Conservation (phyloP, 768 basidiomycete species). For the Roridomyces roridus region DNA sequence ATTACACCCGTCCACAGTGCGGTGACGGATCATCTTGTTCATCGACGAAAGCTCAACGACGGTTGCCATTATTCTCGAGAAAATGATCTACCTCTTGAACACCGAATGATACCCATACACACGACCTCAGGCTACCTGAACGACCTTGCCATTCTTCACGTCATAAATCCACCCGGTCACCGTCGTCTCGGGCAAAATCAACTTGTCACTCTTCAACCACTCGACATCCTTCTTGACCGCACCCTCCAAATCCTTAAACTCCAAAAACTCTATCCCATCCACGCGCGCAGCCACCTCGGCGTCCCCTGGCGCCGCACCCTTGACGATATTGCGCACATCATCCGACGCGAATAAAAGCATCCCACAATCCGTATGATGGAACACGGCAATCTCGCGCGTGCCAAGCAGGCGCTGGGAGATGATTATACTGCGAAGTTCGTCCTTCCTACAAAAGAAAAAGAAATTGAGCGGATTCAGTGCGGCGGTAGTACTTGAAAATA, state of each 20-base stretch:
- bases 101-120: not conserved
- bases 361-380: conserved; percentile 78
- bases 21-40: too few relatives aligned
- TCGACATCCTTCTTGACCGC: conserved; percentile 64
- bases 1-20: too few relatives aligned
- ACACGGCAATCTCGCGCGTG: conserved; percentile 71
- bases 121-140: conserved; percentile 13
- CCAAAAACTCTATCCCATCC: conserved; percentile 58
- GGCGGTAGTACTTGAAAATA: not conserved
- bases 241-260: conserved; percentile 56
- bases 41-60: too few relatives aligned
- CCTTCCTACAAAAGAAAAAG: conserved; percentile 45
- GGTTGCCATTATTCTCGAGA: too few relatives aligned
- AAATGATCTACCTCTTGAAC: too few relatives aligned
- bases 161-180: conserved; percentile 76
- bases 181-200: conserved; percentile 56
- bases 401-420: conserved; percentile 77
- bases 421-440: conserved; percentile 68
- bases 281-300: conserved; percentile 12
- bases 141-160: conserved; percentile 59
- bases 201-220: conserved; percentile 60
- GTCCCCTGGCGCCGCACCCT: conserved; percentile 45
- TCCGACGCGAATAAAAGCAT: conserved; percentile 68
- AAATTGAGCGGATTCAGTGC: not conserved
- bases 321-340: conserved; percentile 56